These are phyloP conservation scores for Trametopsis cervina DNA, from an alignment of 768 basidiomycete genomes.

Conservation along the genomic window DNA sequence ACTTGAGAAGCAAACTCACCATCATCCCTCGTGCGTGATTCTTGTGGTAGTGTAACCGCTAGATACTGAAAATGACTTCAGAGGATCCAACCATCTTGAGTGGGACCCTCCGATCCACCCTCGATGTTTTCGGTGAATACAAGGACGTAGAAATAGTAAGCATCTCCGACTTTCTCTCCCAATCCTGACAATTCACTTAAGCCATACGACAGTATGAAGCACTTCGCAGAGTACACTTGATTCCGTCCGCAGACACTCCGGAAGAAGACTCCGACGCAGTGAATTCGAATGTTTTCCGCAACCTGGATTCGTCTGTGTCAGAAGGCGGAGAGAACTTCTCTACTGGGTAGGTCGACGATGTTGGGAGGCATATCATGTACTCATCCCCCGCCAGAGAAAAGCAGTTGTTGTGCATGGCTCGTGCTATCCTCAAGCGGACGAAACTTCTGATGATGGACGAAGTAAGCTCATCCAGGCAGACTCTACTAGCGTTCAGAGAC, in stretches of 20 bases:
- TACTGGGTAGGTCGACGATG: conserved; percentile 47
- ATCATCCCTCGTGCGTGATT: conserved; percentile 72
- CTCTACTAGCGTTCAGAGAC: background rate
- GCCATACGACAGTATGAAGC: conserved; percentile 56
- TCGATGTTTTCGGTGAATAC: conserved; percentile 86
- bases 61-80: conserved; percentile 21
- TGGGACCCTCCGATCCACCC: conserved; percentile 70
- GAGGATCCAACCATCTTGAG: conserved; percentile 89
- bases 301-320: conserved; percentile 65
- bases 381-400: conserved; percentile 65
- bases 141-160: conserved; percentile 72
- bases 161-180: conserved; percentile 16
- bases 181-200: background rate
- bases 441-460: conserved; percentile 84
- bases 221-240: conserved; percentile 76
- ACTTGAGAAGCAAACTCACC: conserved; percentile 71
- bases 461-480: conserved; percentile 28
- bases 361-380: no score
- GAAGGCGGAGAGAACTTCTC: conserved; percentile 91
- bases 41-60: no score
- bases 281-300: conserved; percentile 72
- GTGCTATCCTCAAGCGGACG: conserved; percentile 74
- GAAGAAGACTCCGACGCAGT: conserved; percentile 41
- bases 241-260: conserved; percentile 45
- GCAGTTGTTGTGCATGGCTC: conserved; percentile 84